Conservation (phyloP, 2,329 filamentous ascomycete genomes). For the Septoria petroselini region DNA sequence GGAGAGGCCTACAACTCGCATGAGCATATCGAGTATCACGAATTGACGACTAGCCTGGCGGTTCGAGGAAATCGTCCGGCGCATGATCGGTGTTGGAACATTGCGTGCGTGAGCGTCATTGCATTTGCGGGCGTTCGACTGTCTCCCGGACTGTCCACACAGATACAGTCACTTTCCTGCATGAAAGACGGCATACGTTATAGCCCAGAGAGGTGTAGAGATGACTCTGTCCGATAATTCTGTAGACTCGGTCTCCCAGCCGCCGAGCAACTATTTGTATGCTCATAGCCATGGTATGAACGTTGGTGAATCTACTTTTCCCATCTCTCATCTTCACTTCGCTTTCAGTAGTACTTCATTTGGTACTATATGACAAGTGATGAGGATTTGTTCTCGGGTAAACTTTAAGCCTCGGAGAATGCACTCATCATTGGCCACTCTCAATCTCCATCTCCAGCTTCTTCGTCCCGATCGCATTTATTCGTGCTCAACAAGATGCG, state of each 20-base stretch:
- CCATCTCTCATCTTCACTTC: too few relatives aligned
- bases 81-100: conserved; percentile 6
- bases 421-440: neutral
- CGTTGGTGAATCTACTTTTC: too few relatives aligned
- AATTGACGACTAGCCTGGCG: conserved; percentile 13
- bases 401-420: neutral
- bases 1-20: conserved; percentile 13
- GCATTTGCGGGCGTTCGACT: conserved; percentile 3
- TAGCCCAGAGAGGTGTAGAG: too few relatives aligned
- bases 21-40: conserved; percentile 20
- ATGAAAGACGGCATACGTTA: neutral
- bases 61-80: conserved; percentile 1
- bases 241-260: too few relatives aligned
- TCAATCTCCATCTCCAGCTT: neutral
- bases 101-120: neutral
- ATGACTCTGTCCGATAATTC: too few relatives aligned
- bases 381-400: too few relatives aligned
- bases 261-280: too few relatives aligned
- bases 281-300: too few relatives aligned
- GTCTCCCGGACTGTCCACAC: too few relatives aligned
- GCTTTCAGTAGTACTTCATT: too few relatives aligned
- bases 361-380: too few relatives aligned
- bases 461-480: neutral
- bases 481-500: conserved; percentile 8
- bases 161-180: neutral